Percentiles rank a stretch among this genome's conserved stretches.
Conservation (phyloP, 2,329 filamentous ascomycete genomes). For the Aspergillus carbonarius region DNA sequence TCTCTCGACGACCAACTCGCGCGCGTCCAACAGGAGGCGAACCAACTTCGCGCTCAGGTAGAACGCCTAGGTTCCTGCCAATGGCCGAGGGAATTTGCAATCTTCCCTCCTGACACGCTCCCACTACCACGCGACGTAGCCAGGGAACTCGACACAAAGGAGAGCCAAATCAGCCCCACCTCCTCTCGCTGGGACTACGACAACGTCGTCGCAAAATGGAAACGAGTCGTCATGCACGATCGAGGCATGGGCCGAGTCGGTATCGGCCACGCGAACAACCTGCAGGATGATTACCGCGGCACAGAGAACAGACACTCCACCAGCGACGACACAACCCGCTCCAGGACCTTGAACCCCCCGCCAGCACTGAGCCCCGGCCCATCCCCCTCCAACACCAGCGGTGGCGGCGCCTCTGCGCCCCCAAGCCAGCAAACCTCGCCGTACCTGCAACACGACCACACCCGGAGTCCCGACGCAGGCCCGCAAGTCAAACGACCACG, state of each 20-base stretch:
- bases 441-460: slow-evolving; percentile 28
- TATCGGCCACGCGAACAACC: slow-evolving; percentile 26
- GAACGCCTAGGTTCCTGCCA: slow-evolving; percentile 48
- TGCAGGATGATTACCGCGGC: slow-evolving; percentile 16
- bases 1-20: slow-evolving; percentile 45
- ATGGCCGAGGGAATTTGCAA: slow-evolving; percentile 50
- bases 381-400: slow-evolving; percentile 18
- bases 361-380: slow-evolving; percentile 27
- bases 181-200: slow-evolving; percentile 50
- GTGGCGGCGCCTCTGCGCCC: slow-evolving; percentile 20
- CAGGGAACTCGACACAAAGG: slow-evolving; percentile 37
- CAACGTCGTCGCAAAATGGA: slow-evolving; percentile 50
- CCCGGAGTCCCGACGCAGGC: slow-evolving; percentile 18
- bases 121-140: slow-evolving; percentile 41
- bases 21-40: slow-evolving; percentile 48
- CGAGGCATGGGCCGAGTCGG: slow-evolving; percentile 43
- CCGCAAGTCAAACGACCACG: slow-evolving; percentile 37
- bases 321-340: slow-evolving; percentile 13
- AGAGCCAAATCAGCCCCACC: slow-evolving; percentile 35
- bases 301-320: slow-evolving; percentile 11
- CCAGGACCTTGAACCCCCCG: slow-evolving; percentile 17
- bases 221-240: slow-evolving; percentile 47
- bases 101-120: slow-evolving; percentile 48
- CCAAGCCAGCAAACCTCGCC: slow-evolving; percentile 32
- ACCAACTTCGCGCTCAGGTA: slow-evolving; percentile 49